Percentiles rank a stretch among this genome's conserved stretches.
Conservation (phyloP, 306 rosid species). For the Medicago ruthenica region DNA sequence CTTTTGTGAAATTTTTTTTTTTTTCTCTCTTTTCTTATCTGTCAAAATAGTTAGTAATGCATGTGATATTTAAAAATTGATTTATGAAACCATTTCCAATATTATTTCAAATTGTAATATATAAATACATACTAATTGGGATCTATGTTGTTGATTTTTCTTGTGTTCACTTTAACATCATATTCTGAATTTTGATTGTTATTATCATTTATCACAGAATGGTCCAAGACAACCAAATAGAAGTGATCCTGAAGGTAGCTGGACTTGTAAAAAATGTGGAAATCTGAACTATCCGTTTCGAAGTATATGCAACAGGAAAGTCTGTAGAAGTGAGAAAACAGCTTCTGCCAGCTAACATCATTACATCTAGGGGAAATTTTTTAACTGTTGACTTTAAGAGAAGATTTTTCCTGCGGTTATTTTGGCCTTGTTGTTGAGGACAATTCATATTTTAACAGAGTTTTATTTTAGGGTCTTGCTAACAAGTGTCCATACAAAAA, state of each 20-base stretch:
- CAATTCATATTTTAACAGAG: not conserved
- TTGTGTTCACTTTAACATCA: too few species aligned
- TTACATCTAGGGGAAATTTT: not conserved
- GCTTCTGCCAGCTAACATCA: constrained; percentile 38
- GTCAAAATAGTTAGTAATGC: too few species aligned
- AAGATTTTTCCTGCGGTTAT: constrained; percentile 26
- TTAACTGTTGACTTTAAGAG: not conserved
- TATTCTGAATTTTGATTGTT: too few species aligned
- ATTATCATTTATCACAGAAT: not conserved
- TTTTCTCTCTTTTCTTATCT: too few species aligned
- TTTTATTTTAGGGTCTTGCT: too few species aligned
- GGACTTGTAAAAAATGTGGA: constrained; percentile 56
- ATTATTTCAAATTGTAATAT: too few species aligned
- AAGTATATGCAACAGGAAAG: constrained; percentile 55
- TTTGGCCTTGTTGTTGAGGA: constrained; percentile 34
- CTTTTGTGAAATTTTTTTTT: too few species aligned
- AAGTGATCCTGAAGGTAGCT: constrained; percentile 56
- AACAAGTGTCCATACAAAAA: too few species aligned
- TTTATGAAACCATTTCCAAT: too few species aligned
- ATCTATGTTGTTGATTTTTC: too few species aligned
- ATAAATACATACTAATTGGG: too few species aligned
- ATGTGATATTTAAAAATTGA: too few species aligned
- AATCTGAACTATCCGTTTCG: constrained; percentile 59
- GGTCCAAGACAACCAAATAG: not conserved
- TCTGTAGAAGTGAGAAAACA: constrained; percentile 54